Evolutionary conservation across 495 filamentous ascomycete species (phyloP), one percentile per base, ranked within the genome.

Genomic region (Penicillium crystallinum): DNA sequence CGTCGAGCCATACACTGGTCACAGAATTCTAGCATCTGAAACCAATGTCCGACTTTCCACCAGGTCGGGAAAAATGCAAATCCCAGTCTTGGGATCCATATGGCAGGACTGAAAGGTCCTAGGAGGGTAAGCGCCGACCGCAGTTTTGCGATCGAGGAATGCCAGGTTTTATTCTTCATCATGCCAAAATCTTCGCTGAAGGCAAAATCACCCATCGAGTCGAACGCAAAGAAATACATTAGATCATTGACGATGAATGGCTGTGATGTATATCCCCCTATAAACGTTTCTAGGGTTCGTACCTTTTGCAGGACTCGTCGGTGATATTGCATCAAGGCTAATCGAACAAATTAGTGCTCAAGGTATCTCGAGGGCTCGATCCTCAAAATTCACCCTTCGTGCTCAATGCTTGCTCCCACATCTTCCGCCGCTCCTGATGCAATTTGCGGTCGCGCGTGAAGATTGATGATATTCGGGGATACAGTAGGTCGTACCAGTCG

Each of bases 191-290:
- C 59, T 23, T 58, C 53, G 52, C 60, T 65, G 56, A 76, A 76
- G 12, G 69, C 70, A 15, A 76, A 67, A 15, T 75, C 69, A 18
- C 71, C 67, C 57, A 78, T 70, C 1, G 74, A 65, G 34, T 77
- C 73, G 45, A 74, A 77, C 2, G 65, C 59, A 27, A 68, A 69
- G 57, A 62, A 72, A 27, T 61, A 59, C 34, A 72, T 62, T 44
- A 66, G 59, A 8, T 69, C 57, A 3, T 65, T 63, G 0, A 64
- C 55, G 12, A 61, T 53, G 18, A 72, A 18, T 1, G 67, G 52
- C 15, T 50, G 39, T 17, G 33, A 47, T 0, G 36, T 40, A 18
- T 63, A 22, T 9, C 18, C 10, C 6, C 12, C 2, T 11, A 48
- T 22, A 3, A 48, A 14, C 1, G 12, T 14, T 12, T 37, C 9